Conservation (phyloP, 768 basidiomycete species). For the Hygrophoropsis aurantiaca region DNA sequence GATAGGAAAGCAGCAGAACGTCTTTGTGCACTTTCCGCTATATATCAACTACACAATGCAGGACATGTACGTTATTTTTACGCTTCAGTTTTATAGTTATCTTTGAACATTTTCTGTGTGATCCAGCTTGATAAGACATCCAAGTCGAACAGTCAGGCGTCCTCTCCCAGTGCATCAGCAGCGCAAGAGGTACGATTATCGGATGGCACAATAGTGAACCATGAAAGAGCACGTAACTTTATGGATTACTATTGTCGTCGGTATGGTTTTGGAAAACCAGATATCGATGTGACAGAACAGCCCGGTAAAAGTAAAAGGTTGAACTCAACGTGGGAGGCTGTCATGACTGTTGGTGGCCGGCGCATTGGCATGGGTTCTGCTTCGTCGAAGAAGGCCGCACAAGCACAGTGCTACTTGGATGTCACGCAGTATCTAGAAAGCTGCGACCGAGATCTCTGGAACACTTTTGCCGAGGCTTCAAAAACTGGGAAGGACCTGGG, state of each 20-base stretch:
- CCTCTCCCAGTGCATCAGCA: constrained; percentile 1
- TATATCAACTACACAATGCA: constrained; percentile 64
- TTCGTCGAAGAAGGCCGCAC: constrained; percentile 67
- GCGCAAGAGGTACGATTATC: constrained; percentile 42
- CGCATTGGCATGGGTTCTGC: constrained; percentile 81
- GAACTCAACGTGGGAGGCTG: constrained; percentile 59
- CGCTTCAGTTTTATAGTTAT: too few species aligned
- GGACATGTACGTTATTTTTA: constrained; percentile 56
- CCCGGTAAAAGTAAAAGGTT: constrained; percentile 21
- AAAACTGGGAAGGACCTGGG: constrained; percentile 70
- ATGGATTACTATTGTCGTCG: constrained; percentile 94
- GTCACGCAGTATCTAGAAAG: constrained; percentile 83
- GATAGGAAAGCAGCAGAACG: constrained; percentile 66
- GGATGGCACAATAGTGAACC: constrained; percentile 61
- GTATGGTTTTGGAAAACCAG: constrained; percentile 73
- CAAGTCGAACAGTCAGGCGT: constrained; percentile 10
- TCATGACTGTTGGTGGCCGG: constrained; percentile 73
- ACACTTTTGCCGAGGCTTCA: constrained; percentile 57
- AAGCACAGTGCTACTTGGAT: constrained; percentile 78
- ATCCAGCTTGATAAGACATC: constrained; percentile 29
- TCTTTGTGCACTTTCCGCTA: constrained; percentile 73
- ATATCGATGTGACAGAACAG: constrained; percentile 52
- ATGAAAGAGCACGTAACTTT: constrained; percentile 79
- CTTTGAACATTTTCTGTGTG: background rate
- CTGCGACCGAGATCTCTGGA: constrained; percentile 84